A percentile compares a stretch with the other conserved stretches of the same genome.
Conservation (phyloP, 164 flowering plant genomes). For the Buxus sempervirens region DNA sequence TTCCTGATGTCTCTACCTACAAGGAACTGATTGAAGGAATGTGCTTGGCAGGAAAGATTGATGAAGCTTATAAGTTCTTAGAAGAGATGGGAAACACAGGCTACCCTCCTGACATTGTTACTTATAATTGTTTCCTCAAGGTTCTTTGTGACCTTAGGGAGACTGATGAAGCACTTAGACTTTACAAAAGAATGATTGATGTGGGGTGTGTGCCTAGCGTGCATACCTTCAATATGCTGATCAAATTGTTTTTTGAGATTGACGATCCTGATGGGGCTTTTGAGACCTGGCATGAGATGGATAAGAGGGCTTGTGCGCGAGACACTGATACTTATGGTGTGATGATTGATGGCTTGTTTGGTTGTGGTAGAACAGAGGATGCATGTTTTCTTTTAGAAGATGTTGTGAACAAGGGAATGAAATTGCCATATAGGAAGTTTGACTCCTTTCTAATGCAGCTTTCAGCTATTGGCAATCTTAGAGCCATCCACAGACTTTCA, state of each 20-base stretch:
- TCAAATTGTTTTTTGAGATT: conserved; percentile 67
- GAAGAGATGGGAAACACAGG: conserved; percentile 90
- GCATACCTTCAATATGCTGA: conserved; percentile 84
- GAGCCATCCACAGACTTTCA: conserved; percentile 69
- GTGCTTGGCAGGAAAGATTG: conserved; percentile 70
- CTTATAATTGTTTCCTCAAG: conserved; percentile 88
- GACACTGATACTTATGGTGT: conserved; percentile 68
- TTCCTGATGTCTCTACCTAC: conserved; percentile 93
- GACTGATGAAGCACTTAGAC: conserved; percentile 61
- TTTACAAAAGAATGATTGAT: conserved; percentile 62
- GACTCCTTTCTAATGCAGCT: conserved; percentile 71
- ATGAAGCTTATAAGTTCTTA: conserved; percentile 73
- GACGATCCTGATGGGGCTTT: conserved; percentile 72
- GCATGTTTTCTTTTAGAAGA: conserved; percentile 72
- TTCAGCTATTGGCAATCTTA: conserved; percentile 71
- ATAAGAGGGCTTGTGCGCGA: conserved; percentile 47
- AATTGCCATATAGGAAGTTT: conserved; percentile 70
- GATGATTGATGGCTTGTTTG: conserved; percentile 92
- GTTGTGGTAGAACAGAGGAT: conserved; percentile 42
- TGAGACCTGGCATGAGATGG: conserved; percentile 87
- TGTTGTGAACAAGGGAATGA: conserved; percentile 57
- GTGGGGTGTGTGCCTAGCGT: conserved; percentile 79
- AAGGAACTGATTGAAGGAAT: conserved; percentile 84
- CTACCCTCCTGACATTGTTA: conserved; percentile 89
- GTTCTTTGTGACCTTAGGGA: conserved; percentile 81